Evolutionary conservation across 2,329 filamentous ascomycete species (phyloP), one percentile per base, ranked within the genome.

Genomic region (Beauveria sp.): DNA sequence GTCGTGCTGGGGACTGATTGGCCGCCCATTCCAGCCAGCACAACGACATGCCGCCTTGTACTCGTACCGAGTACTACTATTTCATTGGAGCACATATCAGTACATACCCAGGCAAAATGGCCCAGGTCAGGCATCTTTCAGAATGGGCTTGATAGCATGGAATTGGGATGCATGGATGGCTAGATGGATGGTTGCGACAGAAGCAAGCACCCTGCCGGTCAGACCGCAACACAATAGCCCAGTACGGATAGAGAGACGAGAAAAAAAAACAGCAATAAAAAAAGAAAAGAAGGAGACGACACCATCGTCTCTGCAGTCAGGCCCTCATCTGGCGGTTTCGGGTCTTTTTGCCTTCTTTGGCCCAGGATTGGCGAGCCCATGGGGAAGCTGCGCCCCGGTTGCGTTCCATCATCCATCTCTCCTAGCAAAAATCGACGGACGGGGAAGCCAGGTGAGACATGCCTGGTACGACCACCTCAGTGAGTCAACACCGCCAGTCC

Each of bases 1-100:
- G 68, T 68, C 69, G 66, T 70, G 69, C 66, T 70, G 62, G 64
- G 70, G 30, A 34, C 63, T 73, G 70, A 73, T 73, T 73, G 71
- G 71, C 62, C 63, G 30, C 66, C 64, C 67, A 67, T 70, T 64
- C 63, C 61, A 63, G 61, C 54, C 26, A 10, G 16, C 53, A 20
- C 24, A 14, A 24, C 22, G 5, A 34, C 30, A 14, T 34, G 30
- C 30, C 12, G 30, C 48, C 48, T 16, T 16, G 48, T 28, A 22
- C 12, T 26, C 44, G 22, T 47, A 47, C 8, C 20, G 44, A 34
- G 30, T 34, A 34, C 30, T 34, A 12, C 30, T 34, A 34, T 34
- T 34, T 34, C 14, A 34, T 14, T 34, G 30, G 30, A 34, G 30
- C 30, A 34, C 30, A 34, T 34, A 34, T 34, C 30, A 34, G 12